Base-by-base conservation (phyloP, 371 early-diverging fungal species). In the Mucor sp. region DNA sequence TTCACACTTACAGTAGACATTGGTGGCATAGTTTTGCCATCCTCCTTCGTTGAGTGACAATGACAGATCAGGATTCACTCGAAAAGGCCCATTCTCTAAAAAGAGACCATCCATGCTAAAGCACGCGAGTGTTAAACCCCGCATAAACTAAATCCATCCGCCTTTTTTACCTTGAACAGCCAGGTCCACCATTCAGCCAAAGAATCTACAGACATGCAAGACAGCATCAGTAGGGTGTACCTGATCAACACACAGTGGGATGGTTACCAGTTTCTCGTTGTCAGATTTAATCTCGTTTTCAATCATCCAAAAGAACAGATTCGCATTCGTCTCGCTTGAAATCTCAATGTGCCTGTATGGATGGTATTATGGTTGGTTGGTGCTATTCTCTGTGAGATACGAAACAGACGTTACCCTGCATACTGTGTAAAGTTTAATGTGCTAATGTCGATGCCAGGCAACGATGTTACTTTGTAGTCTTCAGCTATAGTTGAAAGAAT, bases 111-210 rank as follows among this genome's bases (percentile, higher is more conserved):
- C 94, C 85, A 93, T 90, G 69, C 94, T 93, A 61, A 44, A 60
- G 37, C 12, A 60, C 14, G 15, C 55, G 28, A 8, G 19, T 55
- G 37, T 35, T 35, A 17, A 30, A 30, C 55, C 30, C 30, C 17
- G 55, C 55, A 55, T 55, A 55, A 55, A 25, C 30, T 28, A 55
- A 55, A 50, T 23, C 32, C 11, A n/a, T 43, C 17, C 3, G 4
- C 21, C 25, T 57, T 15, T 57, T 15, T 60, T 71, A 77, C 78
- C 77, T 78, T 58, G 84, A 79, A 62, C 80, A 79, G 7, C 77
- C 80, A 17, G 77, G 79, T 63, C 95, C 94, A 62, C 95, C 95
- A 74, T 95, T 95, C n/a, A 95, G 66, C 95, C 95, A 95, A 48
- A 95, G 84, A 39, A 95, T 80, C 92, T 91, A 76, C 0, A 53